These are phyloP conservation scores for Candida coleopterorum DNA, from an alignment of 805 yeast species.

Conservation along the genomic window DNA sequence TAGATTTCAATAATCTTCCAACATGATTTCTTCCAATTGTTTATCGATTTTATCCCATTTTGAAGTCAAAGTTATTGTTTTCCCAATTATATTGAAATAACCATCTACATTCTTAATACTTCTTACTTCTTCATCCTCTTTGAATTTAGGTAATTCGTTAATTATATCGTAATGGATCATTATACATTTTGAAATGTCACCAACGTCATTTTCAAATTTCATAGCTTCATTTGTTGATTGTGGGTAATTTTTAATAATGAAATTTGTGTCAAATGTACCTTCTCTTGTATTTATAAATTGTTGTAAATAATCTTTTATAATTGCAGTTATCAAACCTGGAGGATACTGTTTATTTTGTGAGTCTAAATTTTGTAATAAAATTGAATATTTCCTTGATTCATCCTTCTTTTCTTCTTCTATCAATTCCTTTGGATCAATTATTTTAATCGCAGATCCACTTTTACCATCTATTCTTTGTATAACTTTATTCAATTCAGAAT, in stretches of 20 bases:
- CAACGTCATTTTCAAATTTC: slow-evolving; percentile 67
- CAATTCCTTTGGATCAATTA: slow-evolving; percentile 49
- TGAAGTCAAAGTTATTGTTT: slow-evolving; percentile 21
- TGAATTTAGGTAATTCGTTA: slow-evolving; percentile 14
- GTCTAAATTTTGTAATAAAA: slow-evolving; percentile 45
- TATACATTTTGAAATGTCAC: slow-evolving; percentile 41
- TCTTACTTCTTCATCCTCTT: slow-evolving; percentile 20
- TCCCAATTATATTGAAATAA: slow-evolving; percentile 65
- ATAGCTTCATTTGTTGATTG: slow-evolving; percentile 60
- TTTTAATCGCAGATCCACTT: slow-evolving; percentile 21
- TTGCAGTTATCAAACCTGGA: slow-evolving; percentile 47
- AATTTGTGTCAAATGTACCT: slow-evolving; percentile 40
- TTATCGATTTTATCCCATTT: slow-evolving; percentile 19
- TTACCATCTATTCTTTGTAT: slow-evolving; percentile 13
- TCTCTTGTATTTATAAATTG: slow-evolving; percentile 31
- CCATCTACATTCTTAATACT: slow-evolving; percentile 46
- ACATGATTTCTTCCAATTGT: slow-evolving; percentile 16
- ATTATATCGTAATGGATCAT: slow-evolving; percentile 27
- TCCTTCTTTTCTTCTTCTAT: slow-evolving; percentile 42
- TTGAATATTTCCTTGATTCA: slow-evolving; percentile 44
- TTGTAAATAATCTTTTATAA: slow-evolving; percentile 37
- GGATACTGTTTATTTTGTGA: slow-evolving; percentile 26
- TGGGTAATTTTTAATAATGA: slow-evolving; percentile 57
- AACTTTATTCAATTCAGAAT: slow-evolving; percentile 16
- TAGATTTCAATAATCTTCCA: slow-evolving; percentile 17